These are phyloP conservation scores for Dalbergia cultrata DNA, from an alignment of 306 rosid species.

Conservation along the genomic window DNA sequence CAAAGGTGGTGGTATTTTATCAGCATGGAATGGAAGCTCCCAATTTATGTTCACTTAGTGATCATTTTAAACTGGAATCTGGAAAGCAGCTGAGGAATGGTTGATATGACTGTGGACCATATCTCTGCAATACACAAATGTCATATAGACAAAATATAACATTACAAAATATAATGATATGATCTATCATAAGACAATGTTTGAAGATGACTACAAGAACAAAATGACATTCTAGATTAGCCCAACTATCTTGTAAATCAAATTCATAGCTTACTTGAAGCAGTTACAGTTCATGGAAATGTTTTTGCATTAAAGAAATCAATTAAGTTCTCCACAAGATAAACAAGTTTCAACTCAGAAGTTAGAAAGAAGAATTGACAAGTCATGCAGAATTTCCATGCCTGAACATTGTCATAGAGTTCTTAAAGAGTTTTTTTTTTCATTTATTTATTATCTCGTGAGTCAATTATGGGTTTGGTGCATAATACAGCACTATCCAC, in stretches of 20 bases:
- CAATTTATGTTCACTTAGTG: conserved; percentile 57
- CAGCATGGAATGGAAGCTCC: conserved; percentile 30
- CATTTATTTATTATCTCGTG: no score
- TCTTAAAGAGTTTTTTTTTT: conserved; percentile 45
- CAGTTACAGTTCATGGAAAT: not conserved
- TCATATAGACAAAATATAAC: conserved; percentile 9
- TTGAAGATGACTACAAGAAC: not conserved
- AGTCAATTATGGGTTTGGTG: no score
- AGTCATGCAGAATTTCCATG: conserved; percentile 31
- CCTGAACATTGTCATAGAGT: conserved; percentile 99
- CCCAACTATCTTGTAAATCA: not conserved
- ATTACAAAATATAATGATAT: conserved; percentile 7
- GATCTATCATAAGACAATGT: not conserved
- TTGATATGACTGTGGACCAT: conserved; percentile 97
- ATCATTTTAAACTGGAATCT: conserved; percentile 99
- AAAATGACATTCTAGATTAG: not conserved
- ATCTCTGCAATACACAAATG: conserved; percentile 71
- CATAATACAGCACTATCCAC: no score
- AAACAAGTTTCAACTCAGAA: not conserved
- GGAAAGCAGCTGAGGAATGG: conserved; percentile 97
- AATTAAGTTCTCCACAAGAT: not conserved
- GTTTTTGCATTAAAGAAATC: not conserved
- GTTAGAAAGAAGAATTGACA: conserved; percentile 12
- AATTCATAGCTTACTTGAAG: not conserved
- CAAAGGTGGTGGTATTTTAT: conserved; percentile 26